These are phyloP conservation scores for Sequoiadendron giganteum DNA, from an alignment of 75 land plant genomes.

Conservation along the genomic window DNA sequence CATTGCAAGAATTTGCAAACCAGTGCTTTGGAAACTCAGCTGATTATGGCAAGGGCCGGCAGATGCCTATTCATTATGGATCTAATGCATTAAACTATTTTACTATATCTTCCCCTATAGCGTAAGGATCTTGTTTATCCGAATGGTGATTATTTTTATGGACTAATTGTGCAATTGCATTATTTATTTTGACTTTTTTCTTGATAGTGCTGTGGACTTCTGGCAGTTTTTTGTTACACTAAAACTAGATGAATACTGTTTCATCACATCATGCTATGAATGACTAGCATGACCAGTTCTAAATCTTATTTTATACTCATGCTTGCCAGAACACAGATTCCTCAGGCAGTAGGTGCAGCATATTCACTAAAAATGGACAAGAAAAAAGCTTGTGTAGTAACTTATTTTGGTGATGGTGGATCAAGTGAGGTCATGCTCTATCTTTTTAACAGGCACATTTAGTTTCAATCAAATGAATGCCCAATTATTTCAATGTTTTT, in stretches of 20 bases:
- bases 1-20: conserved; percentile 84
- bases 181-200: neutral
- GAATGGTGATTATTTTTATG: neutral
- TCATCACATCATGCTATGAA: neutral
- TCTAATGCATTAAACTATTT: conserved; percentile 71
- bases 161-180: neutral
- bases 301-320: neutral
- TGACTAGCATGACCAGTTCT: neutral
- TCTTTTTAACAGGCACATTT: neutral
- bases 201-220: neutral
- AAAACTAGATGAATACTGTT: neutral
- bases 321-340: conserved; percentile 80
- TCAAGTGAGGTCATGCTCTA: conserved; percentile 69
- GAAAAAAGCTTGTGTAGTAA: conserved; percentile 67
- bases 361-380: conserved; percentile 88
- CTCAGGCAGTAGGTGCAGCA: conserved; percentile 94
- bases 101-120: conserved; percentile 87
- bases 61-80: conserved; percentile 99
- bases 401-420: conserved; percentile 89
- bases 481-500: neutral
- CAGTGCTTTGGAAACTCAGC: conserved; percentile 80
- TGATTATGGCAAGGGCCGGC: conserved; percentile 90
- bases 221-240: neutral
- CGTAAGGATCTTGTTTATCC: conserved; percentile 47
- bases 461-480: neutral